These are phyloP conservation scores for Beauveria medogensis DNA, from an alignment of 2,329 filamentous ascomycete species.

Conservation along the genomic window DNA sequence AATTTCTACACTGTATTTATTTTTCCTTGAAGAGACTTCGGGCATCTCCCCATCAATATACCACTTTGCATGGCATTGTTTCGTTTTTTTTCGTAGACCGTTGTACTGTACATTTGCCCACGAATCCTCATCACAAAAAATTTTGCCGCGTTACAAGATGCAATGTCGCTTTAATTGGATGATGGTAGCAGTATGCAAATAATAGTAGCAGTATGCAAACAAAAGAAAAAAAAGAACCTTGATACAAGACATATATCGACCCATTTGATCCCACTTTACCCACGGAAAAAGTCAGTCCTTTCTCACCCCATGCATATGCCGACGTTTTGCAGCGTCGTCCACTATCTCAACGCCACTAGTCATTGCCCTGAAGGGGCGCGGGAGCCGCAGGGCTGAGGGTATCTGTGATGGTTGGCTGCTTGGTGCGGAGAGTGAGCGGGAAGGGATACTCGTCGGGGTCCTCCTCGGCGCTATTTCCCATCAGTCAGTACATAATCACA, in stretches of 20 bases:
- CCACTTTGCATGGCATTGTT: too few relatives aligned
- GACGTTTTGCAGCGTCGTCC: not conserved
- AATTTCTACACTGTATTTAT: too few relatives aligned
- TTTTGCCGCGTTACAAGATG: not conserved
- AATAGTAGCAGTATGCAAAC: not conserved
- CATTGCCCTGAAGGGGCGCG: not conserved
- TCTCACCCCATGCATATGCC: not conserved
- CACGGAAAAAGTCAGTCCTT: not conserved
- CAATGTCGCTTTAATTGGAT: constrained; percentile 7
- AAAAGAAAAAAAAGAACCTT: not conserved
- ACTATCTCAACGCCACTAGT: not conserved
- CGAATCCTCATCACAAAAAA: too few relatives aligned
- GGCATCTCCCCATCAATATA: too few relatives aligned
- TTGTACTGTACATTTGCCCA: too few relatives aligned
- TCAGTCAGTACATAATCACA: not conserved
- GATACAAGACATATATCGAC: constrained; percentile 6
- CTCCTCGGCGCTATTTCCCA: constrained; percentile 70
- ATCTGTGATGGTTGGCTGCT: constrained; percentile 29
- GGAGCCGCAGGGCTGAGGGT: constrained; percentile 1
- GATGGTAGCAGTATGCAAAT: not conserved
- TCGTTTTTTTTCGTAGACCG: too few relatives aligned
- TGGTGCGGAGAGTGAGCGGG: constrained; percentile 48
- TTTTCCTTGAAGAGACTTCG: too few relatives aligned
- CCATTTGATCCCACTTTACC: not conserved
- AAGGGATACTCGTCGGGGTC: constrained; percentile 68